These are phyloP conservation scores for Entoloma clypeatum DNA, from an alignment of 1,284 basidiomycete genomes.

Conservation along the genomic window DNA sequence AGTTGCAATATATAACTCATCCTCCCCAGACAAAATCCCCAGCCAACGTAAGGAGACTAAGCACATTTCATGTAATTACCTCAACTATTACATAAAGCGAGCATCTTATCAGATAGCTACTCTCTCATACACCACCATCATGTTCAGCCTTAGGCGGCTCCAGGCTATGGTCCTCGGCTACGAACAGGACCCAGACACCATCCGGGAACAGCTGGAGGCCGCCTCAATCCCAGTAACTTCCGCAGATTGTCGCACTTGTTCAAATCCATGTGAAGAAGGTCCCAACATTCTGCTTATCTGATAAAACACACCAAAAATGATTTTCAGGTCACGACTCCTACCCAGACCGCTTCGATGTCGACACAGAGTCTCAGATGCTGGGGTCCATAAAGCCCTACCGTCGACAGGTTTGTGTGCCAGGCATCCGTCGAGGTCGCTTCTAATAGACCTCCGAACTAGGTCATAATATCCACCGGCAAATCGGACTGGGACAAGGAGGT, in stretches of 20 bases:
- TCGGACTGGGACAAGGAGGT: constrained; percentile 82
- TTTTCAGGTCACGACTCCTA: constrained; percentile 67
- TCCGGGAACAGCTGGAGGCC: constrained; percentile 40
- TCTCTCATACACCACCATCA: constrained; percentile 23
- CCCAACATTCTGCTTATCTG: constrained; percentile 23
- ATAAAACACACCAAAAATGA: constrained; percentile 27
- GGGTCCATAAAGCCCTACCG: constrained; percentile 81
- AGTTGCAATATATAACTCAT: too few relatives aligned
- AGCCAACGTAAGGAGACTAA: not conserved
- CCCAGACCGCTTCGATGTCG: constrained; percentile 66
- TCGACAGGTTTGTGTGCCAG: constrained; percentile 52
- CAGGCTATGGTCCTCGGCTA: constrained; percentile 37
- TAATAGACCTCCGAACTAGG: constrained; percentile 34
- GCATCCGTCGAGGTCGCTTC: constrained; percentile 6
- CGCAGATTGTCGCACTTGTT: constrained; percentile 70
- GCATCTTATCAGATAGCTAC: constrained; percentile 36
- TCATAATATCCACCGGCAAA: constrained; percentile 86
- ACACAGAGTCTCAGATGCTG: constrained; percentile 75
- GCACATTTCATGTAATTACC: too few relatives aligned
- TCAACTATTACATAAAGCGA: too few relatives aligned
- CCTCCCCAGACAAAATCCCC: too few relatives aligned
- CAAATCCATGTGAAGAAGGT: constrained; percentile 77
- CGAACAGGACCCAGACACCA: constrained; percentile 28
- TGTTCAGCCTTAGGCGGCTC: constrained; percentile 37
- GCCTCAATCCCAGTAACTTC: constrained; percentile 66